Evolutionary conservation across 139 green algal species (phyloP).

Genomic region (Closterium sp.): DNA sequence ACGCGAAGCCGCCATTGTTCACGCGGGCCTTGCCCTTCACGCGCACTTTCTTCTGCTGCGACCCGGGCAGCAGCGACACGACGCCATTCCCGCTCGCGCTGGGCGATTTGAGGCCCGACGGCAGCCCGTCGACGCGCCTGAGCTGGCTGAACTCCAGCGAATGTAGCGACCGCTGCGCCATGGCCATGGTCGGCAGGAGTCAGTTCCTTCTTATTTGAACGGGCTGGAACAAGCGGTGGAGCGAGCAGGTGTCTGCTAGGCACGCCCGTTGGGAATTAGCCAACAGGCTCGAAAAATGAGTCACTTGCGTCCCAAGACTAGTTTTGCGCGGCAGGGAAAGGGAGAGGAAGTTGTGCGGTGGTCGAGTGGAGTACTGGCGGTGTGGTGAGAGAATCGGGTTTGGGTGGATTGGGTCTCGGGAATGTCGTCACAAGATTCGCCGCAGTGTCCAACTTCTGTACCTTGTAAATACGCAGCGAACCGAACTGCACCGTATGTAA

Average conservation of each 20-base stretch:
- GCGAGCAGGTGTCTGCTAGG: neutral
- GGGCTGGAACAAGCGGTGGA: neutral
- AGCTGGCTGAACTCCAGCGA: neutral
- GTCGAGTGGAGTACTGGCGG: too few relatives aligned
- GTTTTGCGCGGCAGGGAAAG: neutral
- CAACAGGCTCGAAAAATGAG: neutral
- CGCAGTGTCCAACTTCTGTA: neutral
- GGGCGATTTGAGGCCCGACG: neutral
- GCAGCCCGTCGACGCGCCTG: neutral
- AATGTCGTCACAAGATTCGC: too few relatives aligned
- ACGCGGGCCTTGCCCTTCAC: neutral
- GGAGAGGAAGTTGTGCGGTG: too few relatives aligned
- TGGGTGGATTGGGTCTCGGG: too few relatives aligned
- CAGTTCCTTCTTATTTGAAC: neutral
- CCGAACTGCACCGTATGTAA: neutral
- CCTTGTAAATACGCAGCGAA: neutral
- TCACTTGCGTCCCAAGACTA: neutral
- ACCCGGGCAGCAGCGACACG: neutral
- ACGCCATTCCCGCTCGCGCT: neutral
- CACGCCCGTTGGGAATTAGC: neutral
- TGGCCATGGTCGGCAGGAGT: neutral
- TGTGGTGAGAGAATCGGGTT: too few relatives aligned
- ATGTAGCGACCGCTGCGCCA: neutral
- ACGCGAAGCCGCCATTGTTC: neutral
- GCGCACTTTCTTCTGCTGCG: neutral